These are phyloP conservation scores for Globisporangium heterothallicum DNA, from an alignment of 352 stramenopile species.

Conservation along the genomic window DNA sequence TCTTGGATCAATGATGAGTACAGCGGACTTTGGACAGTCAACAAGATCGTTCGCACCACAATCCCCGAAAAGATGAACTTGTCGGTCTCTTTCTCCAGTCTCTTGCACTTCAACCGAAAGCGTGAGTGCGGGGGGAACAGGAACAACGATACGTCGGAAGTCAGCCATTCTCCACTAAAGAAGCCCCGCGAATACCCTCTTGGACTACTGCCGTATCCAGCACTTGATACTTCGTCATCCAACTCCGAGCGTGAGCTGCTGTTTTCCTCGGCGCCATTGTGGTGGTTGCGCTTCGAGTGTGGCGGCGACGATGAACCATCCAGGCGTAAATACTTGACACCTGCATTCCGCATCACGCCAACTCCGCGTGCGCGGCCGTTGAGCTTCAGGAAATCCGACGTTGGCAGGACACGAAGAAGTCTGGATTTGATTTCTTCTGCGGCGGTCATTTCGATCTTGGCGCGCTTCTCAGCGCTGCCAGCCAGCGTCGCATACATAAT, in stretches of 20 bases:
- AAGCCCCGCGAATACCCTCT: constrained; percentile 32
- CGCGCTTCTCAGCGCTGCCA: constrained; percentile 51
- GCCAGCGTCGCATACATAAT: constrained; percentile 76
- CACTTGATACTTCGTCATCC: neutral
- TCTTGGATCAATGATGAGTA: constrained; percentile 80
- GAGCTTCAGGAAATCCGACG: constrained; percentile 61
- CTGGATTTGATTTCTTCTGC: constrained; percentile 58
- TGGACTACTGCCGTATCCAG: constrained; percentile 1
- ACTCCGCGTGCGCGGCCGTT: constrained; percentile 38
- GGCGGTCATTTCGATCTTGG: constrained; percentile 44
- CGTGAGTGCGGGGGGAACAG: constrained; percentile 66
- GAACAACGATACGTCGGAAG: constrained; percentile 73
- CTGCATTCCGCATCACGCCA: neutral
- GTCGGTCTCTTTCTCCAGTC: constrained; percentile 76
- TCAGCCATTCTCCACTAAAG: constrained; percentile 67
- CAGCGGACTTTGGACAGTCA: constrained; percentile 70
- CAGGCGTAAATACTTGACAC: constrained; percentile 11
- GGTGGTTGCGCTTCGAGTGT: constrained; percentile 3
- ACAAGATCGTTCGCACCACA: constrained; percentile 65
- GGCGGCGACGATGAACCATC: constrained; percentile 4
- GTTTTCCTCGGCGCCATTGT: neutral
- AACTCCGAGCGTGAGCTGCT: neutral
- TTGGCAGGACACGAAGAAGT: constrained; percentile 55
- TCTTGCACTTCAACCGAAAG: constrained; percentile 59
- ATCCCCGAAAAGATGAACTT: constrained; percentile 83